Conservation (phyloP, 257 asterid species). For the Petrea volubilis region DNA sequence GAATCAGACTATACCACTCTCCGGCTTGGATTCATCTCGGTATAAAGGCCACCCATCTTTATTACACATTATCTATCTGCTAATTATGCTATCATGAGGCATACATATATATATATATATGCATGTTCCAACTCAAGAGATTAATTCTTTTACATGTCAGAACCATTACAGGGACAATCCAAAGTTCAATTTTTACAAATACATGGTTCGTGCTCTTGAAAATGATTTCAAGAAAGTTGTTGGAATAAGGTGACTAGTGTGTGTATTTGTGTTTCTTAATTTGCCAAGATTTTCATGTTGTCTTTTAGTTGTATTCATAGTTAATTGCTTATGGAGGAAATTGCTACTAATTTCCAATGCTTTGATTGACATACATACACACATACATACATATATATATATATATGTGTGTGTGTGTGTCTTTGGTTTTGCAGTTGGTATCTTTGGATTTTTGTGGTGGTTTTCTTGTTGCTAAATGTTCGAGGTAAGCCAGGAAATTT, state of each 20-base stretch:
- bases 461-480: constrained; percentile 63
- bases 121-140: too few relatives aligned
- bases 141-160: constrained; percentile 7
- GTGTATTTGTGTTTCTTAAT: too few relatives aligned
- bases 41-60: neutral
- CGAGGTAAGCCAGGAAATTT: constrained; percentile 56
- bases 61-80: neutral
- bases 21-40: constrained; percentile 43
- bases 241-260: constrained; percentile 39
- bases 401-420: neutral
- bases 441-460: constrained; percentile 65
- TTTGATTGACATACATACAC: neutral
- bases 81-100: neutral
- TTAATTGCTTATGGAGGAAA: too few relatives aligned
- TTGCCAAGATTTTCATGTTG: too few relatives aligned
- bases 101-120: too few relatives aligned
- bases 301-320: too few relatives aligned
- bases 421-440: constrained; percentile 57
- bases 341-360: neutral
- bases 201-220: constrained; percentile 54
- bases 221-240: constrained; percentile 55
- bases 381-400: too few relatives aligned
- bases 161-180: constrained; percentile 43
- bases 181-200: constrained; percentile 49
- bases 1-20: constrained; percentile 40